Evolutionary conservation across 805 yeast genomes (phyloP).

Genomic region (Wickerhamomyces bisporus): DNA sequence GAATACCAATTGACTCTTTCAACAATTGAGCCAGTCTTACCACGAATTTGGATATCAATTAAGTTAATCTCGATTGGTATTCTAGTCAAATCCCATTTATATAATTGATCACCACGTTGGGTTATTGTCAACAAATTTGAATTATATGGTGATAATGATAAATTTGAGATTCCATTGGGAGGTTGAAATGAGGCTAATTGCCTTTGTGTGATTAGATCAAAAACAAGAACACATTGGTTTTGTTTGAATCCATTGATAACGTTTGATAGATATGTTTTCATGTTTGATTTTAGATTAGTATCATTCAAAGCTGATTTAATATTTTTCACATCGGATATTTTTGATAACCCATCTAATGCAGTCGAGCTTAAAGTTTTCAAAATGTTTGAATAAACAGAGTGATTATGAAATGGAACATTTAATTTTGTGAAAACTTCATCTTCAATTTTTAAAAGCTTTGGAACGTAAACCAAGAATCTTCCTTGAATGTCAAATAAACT

Average conservation of each 20-base stretch:
- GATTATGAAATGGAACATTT: constrained; percentile 17
- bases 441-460: constrained; percentile 3
- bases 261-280: constrained; percentile 9
- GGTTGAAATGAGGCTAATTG: constrained; percentile 44
- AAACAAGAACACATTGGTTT: constrained; percentile 32
- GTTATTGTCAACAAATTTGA: constrained; percentile 48
- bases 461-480: constrained; percentile 36
- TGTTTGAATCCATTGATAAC: constrained; percentile 18
- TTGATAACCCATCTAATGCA: constrained; percentile 47
- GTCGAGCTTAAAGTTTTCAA: constrained; percentile 43
- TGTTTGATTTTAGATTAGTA: constrained; percentile 8
- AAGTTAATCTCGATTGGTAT: constrained; percentile 45
- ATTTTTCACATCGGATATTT: constrained; percentile 36
- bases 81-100: constrained; percentile 57
- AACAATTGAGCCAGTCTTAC: constrained; percentile 55
- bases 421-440: constrained; percentile 7
- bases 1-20: constrained; percentile 49
- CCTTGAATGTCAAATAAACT: constrained; percentile 37
- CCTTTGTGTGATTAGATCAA: constrained; percentile 41
- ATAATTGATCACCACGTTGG: constrained; percentile 56
- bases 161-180: constrained; percentile 54
- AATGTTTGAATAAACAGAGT: constrained; percentile 24
- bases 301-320: constrained; percentile 11
- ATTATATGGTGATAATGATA: constrained; percentile 61
- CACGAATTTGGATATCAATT: constrained; percentile 54